phyloP scores from a whole-genome alignment of 176 grass and related monocot genomes.

The Rhipidocladum racemiflorum region DNA sequence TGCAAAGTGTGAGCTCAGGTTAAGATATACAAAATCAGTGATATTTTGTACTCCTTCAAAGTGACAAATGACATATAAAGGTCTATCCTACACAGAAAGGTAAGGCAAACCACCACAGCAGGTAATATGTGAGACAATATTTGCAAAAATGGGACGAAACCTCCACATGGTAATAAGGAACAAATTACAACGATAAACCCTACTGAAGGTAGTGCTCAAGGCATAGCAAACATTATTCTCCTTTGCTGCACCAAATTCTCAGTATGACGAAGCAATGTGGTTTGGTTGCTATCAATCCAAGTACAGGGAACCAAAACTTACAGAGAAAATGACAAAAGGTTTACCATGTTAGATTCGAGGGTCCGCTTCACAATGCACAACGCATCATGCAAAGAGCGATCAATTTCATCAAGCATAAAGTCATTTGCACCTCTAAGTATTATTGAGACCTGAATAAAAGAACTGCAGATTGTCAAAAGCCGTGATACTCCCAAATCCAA shows the following conservation, averaged over 20 bases:
- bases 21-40: no score
- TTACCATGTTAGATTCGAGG: conserved; percentile 76
- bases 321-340: not conserved
- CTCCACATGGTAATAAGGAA: not conserved
- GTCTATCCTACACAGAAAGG: no score
- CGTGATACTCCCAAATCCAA: not conserved
- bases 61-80: no score
- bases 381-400: conserved; percentile 80
- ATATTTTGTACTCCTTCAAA: no score
- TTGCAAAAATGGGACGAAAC: not conserved
- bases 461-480: not conserved
- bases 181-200: not conserved
- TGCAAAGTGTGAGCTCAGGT: no score
- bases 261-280: not conserved
- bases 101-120: no score
- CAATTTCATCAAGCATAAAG: conserved; percentile 89
- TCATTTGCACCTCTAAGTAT: conserved; percentile 93
- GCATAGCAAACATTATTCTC: not conserved
- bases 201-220: not conserved
- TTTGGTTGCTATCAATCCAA: not conserved
- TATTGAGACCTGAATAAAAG: conserved; percentile 61
- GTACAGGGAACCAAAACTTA: not conserved
- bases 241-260: not conserved
- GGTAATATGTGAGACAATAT: not conserved
- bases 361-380: conserved; percentile 89